These are phyloP conservation scores for Scorias spongiosa DNA, from an alignment of 2,329 filamentous ascomycete genomes.

Conservation along the genomic window DNA sequence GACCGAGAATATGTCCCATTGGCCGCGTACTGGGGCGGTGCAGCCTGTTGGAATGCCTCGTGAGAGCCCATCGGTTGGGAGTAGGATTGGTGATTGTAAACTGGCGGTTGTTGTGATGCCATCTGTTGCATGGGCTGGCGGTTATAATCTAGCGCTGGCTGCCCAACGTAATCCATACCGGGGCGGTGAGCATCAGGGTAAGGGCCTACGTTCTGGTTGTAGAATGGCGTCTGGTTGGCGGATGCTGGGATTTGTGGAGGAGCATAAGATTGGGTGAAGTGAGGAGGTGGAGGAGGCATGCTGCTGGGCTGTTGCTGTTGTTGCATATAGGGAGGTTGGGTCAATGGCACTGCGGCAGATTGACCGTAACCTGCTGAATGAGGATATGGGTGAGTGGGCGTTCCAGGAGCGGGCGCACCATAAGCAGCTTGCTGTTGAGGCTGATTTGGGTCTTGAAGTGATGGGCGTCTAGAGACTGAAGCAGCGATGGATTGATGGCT, in stretches of 20 bases:
- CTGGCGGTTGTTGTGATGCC: conserved; percentile 16
- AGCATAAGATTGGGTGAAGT: conserved; percentile 16
- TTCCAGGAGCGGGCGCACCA: conserved; percentile 22
- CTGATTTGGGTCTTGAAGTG: conserved; percentile 30
- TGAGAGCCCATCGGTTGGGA: conserved; percentile 15
- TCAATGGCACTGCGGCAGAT: conserved; percentile 12
- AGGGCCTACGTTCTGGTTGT: not conserved
- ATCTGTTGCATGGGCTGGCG: conserved; percentile 26
- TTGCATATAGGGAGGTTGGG: conserved; percentile 14
- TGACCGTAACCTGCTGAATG: conserved; percentile 22
- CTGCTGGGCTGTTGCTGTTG: conserved; percentile 12
- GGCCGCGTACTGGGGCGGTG: not conserved
- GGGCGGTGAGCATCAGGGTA: conserved; percentile 19
- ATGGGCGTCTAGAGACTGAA: conserved; percentile 24
- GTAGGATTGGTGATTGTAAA: conserved; percentile 21
- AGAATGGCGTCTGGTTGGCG: conserved; percentile 13
- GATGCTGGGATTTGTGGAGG: conserved; percentile 6
- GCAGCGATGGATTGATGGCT: conserved; percentile 17
- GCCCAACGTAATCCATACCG: conserved; percentile 24
- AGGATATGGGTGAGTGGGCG: conserved; percentile 24
- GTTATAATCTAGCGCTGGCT: conserved; percentile 22
- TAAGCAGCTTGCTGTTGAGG: conserved; percentile 23
- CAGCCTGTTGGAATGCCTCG: conserved; percentile 14
- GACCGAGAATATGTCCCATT: not conserved
- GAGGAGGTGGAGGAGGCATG: conserved; percentile 17